Conservation (phyloP, 768 basidiomycete genomes). For the Dioszegia aurantiaca region DNA sequence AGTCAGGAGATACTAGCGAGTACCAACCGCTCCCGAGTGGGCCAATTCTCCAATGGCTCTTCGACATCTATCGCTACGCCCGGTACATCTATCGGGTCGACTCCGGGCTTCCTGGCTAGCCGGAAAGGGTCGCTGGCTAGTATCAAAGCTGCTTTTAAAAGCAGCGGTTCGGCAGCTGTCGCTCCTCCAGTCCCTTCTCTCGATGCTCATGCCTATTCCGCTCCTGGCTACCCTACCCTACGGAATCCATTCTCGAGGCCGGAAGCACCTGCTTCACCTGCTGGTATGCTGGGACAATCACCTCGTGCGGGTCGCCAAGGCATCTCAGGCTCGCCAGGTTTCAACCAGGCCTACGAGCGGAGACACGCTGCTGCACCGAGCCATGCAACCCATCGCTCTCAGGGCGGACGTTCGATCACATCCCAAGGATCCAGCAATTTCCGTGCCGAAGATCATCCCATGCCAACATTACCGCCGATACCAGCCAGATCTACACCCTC, state of each 20-base stretch:
- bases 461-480: constrained; percentile 42
- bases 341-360: constrained; percentile 22
- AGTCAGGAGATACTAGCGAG: constrained; percentile 17
- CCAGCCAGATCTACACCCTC: constrained; percentile 33
- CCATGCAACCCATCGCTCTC: constrained; percentile 29
- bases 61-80: constrained; percentile 30
- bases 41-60: constrained; percentile 44
- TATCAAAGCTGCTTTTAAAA: constrained; percentile 46
- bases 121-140: constrained; percentile 42
- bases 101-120: constrained; percentile 27
- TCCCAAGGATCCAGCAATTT: constrained; percentile 41
- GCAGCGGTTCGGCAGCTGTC: constrained; percentile 1
- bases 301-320: constrained; percentile 23
- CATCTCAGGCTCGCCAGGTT: constrained; percentile 22
- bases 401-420: constrained; percentile 34
- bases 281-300: constrained; percentile 14
- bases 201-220: constrained; percentile 20
- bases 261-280: constrained; percentile 35
- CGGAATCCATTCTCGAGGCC: constrained; percentile 46
- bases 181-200: constrained; percentile 38
- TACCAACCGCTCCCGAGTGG: constrained; percentile 17
- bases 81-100: constrained; percentile 30
- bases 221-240: constrained; percentile 38
- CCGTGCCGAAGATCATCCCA: constrained; percentile 33
- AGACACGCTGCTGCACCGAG: constrained; percentile 34